Percentiles rank a stretch among this genome's conserved stretches.
Conservation (phyloP, 1,284 basidiomycete genomes). For the Puccinia horiana region DNA sequence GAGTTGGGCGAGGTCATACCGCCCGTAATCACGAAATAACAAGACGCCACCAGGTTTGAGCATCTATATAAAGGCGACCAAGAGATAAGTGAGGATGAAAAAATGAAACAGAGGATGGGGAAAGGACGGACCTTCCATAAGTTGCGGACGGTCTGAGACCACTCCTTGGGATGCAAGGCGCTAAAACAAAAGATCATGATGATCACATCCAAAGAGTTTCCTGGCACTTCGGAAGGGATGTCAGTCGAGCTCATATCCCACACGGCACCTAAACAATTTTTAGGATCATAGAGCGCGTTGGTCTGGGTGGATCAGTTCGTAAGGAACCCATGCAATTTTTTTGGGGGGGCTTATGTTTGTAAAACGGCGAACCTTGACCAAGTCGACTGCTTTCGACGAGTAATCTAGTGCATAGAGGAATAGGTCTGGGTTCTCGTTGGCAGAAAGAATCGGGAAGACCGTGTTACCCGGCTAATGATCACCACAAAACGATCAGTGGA, state of each 20-base stretch:
- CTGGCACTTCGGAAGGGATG: conserved; percentile 68
- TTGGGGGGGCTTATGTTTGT: background rate
- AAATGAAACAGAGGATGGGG: background rate
- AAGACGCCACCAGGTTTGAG: conserved; percentile 84
- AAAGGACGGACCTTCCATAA: conserved; percentile 70
- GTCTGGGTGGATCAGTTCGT: conserved; percentile 59
- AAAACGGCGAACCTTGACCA: conserved; percentile 72
- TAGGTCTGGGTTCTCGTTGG: conserved; percentile 79
- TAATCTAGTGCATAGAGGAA: conserved; percentile 84
- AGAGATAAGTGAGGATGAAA: background rate
- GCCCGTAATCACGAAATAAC: conserved; percentile 88
- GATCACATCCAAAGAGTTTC: conserved; percentile 75
- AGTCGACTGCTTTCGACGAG: conserved; percentile 79
- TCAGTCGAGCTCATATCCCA: conserved; percentile 81
- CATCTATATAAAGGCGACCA: conserved; percentile 64
- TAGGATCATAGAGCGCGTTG: conserved; percentile 71
- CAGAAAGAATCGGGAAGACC: conserved; percentile 79
- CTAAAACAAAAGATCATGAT: conserved; percentile 94
- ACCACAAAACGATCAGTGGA: background rate
- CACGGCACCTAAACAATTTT: conserved; percentile 74
- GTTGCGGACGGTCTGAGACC: conserved; percentile 81
- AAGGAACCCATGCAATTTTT: conserved; percentile 14
- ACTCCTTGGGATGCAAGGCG: conserved; percentile 90
- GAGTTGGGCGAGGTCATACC: conserved; percentile 89
- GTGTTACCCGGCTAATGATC: conserved; percentile 74